Base-by-base conservation (phyloP, 140 eudicot species). In the Anethum foeniculum region DNA sequence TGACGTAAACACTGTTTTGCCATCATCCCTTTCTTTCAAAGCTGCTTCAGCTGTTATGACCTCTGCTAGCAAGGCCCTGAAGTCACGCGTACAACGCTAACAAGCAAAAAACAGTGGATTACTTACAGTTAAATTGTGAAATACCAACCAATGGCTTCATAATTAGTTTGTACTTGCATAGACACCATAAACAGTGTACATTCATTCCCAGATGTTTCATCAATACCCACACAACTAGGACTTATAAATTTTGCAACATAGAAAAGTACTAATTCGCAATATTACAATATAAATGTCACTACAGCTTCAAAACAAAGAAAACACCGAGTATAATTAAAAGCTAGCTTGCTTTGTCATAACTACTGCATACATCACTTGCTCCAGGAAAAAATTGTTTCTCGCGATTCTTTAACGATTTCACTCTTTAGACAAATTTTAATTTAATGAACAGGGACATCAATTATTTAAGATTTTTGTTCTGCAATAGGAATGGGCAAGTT, bases 21-120 rank as follows among this genome's bases (percentile, higher is more conserved):
- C 98, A 69, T 86, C 93, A 80, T 90, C 93, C 38, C 86, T 88
- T 83, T 92, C 96, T 87, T 84, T 87, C 34, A 83, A 32, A 77
- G 91, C 91, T 43, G 96, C 92, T 49, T 91, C 96, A 1, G 72
- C 81, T 52, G 96, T 91, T 88, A 96, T 85, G n/a, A 88, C 92
- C 58, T 90, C 97, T 1, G 85, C 76, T 78, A 96, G 80, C 77
- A 96, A 85, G 58, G 88, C 88, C 83, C 86, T 87, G 81, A 83
- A 96, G 44, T 93, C 98, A 54, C 83, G 78, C 34, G 85, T 88
- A 81, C 92, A 91, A 27, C 98, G 88, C 99, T 96, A 76, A 78
- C 62, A 85, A n/a, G 46, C 43, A 51, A 81, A 34, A 73, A 5
- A 75, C 21, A 62, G 64, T 48, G 25, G 64, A 28, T 75, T 28